Evolutionary conservation across 352 stramenopile genomes (phyloP), one percentile per base, ranked within the genome.

Genomic region (Lagenidium giganteum): DNA sequence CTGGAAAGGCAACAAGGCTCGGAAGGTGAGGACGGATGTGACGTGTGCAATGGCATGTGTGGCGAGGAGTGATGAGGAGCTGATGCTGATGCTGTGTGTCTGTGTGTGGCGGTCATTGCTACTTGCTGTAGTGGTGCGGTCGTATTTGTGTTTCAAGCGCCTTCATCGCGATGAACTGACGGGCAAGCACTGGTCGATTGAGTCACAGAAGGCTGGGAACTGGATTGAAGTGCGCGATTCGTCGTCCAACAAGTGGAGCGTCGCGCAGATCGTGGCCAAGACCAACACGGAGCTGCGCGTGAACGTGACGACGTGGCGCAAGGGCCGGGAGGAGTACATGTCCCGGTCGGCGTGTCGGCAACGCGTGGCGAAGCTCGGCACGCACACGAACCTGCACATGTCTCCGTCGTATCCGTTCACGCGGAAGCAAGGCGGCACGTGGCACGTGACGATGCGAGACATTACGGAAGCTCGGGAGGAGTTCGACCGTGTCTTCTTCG

Each of bases 191-290:
- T 91, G 79, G 82, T 84, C 70, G 26, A 82, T 88, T 34, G 14
- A 58, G 25, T 77, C 64, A 13, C 80, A 87, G 43, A 78, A 78
- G 39, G 64, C 64, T 1, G 80, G 78, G 24, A 72, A 74, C 42
- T 95, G 83, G 83, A 73, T 95, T 30, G 83, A 95, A 27, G 67
- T 95, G 3, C 76, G 81, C 21, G 83, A 95, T 24, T 21, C 83
- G 35, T 82, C 70, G 35, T 81, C 74, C 21, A 84, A 78, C 33
- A 79, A 81, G 28, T 95, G 83, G 83, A 67, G 57, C 31, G 67
- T 92, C 17, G 80, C 57, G 8, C 80, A 92, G 57, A 86, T 95
- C 43, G 47, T 89, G 38, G 55, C 70, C 17, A 63, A 86, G 11
- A 76, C 71, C 26, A 35, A 61, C 3, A 67, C 64, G 8, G 76